These are phyloP conservation scores for Didymella arachidicola DNA, from an alignment of 2,329 filamentous ascomycete species.

Conservation along the genomic window DNA sequence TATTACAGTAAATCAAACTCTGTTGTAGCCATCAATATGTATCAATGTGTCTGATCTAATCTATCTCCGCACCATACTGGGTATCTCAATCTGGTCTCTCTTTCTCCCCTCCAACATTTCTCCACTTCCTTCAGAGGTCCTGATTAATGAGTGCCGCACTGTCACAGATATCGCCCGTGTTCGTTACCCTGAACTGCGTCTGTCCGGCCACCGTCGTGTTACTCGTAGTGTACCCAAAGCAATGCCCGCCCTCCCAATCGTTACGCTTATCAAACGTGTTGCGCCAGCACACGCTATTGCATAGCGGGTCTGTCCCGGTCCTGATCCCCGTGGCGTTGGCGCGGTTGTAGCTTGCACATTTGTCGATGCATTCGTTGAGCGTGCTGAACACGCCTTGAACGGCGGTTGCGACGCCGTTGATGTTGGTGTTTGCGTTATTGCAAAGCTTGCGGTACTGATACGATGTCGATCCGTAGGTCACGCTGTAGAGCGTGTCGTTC, in stretches of 20 bases:
- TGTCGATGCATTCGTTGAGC: conserved; percentile 25
- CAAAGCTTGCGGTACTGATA: conserved; percentile 25
- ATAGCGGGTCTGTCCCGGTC: conserved; percentile 8
- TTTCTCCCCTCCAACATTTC: too few species aligned
- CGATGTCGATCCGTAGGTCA: conserved; percentile 14
- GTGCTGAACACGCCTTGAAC: conserved; percentile 6
- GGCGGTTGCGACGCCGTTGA: conserved; percentile 8
- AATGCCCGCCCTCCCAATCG: conserved; percentile 26
- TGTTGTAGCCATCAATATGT: too few species aligned
- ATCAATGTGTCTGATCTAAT: neutral
- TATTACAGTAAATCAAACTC: too few species aligned
- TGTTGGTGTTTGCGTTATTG: conserved; percentile 16
- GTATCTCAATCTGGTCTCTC: neutral
- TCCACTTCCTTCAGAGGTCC: neutral
- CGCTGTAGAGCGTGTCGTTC: conserved; percentile 24
- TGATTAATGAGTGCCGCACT: conserved; percentile 23
- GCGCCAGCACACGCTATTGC: conserved; percentile 26
- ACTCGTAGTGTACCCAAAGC: conserved; percentile 23
- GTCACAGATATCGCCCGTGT: conserved; percentile 25
- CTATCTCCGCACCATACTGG: neutral
- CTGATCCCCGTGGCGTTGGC: conserved; percentile 21
- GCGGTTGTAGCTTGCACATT: conserved; percentile 24
- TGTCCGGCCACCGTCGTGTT: conserved; percentile 17
- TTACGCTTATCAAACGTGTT: conserved; percentile 27
- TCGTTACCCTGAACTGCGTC: conserved; percentile 13